These are phyloP conservation scores for Globisporangium emineosum DNA, from an alignment of 352 stramenopile species.

Conservation along the genomic window DNA sequence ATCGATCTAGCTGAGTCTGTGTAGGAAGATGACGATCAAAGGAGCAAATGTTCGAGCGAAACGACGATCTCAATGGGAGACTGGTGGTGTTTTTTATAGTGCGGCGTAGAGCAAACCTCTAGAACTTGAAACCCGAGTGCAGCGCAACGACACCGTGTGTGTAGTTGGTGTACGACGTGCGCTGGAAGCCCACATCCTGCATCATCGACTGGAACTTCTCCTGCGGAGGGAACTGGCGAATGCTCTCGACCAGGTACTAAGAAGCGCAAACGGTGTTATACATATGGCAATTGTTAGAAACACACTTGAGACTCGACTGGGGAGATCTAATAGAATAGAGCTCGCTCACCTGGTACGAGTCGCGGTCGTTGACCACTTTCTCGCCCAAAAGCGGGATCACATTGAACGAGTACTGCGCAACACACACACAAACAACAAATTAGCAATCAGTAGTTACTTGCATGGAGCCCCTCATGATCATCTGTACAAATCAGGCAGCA, in stretches of 20 bases:
- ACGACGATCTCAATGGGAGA: not conserved
- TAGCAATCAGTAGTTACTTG: not conserved
- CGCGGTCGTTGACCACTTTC: conserved; percentile 94
- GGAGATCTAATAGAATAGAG: not conserved
- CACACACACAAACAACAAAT: conserved; percentile 6
- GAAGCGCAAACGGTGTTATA: no score
- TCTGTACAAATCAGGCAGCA: not conserved
- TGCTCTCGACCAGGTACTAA: conserved; percentile 99
- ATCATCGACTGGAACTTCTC: conserved; percentile 95
- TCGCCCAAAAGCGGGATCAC: conserved; percentile 96
- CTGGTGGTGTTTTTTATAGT: not conserved
- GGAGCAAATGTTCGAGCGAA: not conserved
- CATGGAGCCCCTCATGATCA: not conserved
- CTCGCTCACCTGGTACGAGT: conserved; percentile 92
- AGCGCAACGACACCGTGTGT: conserved; percentile 97
- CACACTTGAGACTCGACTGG: not conserved
- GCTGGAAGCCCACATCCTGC: conserved; percentile 91
- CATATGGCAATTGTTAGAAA: not conserved
- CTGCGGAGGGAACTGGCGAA: conserved; percentile 98
- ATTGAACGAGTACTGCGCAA: conserved; percentile 94
- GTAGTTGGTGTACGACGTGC: conserved; percentile 94
- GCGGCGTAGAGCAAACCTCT: conserved; percentile 14
- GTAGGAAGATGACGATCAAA: not conserved
- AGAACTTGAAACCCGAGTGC: conserved; percentile 96
- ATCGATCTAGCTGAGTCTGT: not conserved